phyloP scores from a whole-genome alignment of 2,329 filamentous ascomycete genomes.

The Stagonosporopsis chrysanthemi region DNA sequence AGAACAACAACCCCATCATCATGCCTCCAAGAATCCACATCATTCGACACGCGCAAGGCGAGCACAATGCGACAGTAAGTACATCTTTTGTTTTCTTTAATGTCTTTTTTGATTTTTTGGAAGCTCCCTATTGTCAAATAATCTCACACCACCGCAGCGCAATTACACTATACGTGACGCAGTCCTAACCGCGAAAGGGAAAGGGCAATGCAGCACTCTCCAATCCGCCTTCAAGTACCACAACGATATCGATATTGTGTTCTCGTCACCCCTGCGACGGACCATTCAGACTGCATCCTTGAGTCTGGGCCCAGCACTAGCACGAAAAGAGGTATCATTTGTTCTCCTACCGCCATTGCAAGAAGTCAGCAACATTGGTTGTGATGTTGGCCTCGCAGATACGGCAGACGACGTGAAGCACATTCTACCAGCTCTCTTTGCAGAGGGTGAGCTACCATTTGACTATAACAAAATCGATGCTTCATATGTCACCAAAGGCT shows the following conservation, averaged over 20 bases:
- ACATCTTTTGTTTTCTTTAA: no score
- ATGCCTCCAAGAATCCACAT: conserved; percentile 52
- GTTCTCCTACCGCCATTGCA: conserved; percentile 78
- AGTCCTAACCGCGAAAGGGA: conserved; percentile 76
- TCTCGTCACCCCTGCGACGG: conserved; percentile 80
- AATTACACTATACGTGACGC: conserved; percentile 82
- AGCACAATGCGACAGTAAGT: conserved; percentile 69
- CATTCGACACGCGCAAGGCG: conserved; percentile 76
- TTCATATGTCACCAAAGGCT: conserved; percentile 66
- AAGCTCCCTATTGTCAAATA: neutral
- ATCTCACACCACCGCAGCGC: conserved; percentile 59
- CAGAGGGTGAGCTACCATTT: conserved; percentile 66
- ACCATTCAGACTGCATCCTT: conserved; percentile 80
- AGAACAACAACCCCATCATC: conserved; percentile 7
- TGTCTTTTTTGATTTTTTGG: no score
- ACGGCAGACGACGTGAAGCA: conserved; percentile 56
- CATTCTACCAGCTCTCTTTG: conserved; percentile 38
- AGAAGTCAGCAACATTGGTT: conserved; percentile 76
- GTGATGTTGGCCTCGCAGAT: conserved; percentile 70
- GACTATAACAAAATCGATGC: conserved; percentile 65
- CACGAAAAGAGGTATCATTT: conserved; percentile 51
- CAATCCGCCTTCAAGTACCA: conserved; percentile 68
- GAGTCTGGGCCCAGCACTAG: conserved; percentile 65
- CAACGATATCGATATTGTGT: conserved; percentile 67
- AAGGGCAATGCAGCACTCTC: conserved; percentile 75